phyloP scores from a whole-genome alignment of 2,329 filamentous ascomycete genomes.

The Stemphylium beticola region DNA sequence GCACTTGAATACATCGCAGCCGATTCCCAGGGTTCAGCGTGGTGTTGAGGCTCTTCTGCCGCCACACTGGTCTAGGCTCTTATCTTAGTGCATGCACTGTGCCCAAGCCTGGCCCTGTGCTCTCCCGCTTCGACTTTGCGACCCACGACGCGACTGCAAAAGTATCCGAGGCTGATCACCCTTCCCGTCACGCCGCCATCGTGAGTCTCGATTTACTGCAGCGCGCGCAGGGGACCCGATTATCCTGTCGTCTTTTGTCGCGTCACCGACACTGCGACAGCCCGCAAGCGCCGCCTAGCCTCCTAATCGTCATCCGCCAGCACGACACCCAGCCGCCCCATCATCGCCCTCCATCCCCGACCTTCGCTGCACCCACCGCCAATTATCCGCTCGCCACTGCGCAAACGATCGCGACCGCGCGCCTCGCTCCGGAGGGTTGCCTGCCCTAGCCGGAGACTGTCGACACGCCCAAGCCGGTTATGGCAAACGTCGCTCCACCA shows the following conservation, averaged over 20 bases:
- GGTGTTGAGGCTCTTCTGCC: conserved; percentile 16
- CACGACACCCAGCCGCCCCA: conserved; percentile 20
- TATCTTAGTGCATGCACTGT: conserved; percentile 25
- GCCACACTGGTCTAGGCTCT: conserved; percentile 18
- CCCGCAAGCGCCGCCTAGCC: conserved; percentile 17
- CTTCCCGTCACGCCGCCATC: conserved; percentile 19
- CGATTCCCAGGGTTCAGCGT: conserved; percentile 12
- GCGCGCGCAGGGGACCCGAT: conserved; percentile 7
- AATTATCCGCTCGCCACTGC: conserved; percentile 21
- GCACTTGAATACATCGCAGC: background rate
- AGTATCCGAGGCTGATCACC: conserved; percentile 27
- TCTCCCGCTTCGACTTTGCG: conserved; percentile 19
- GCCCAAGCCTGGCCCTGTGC: conserved; percentile 16
- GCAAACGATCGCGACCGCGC: conserved; percentile 34
- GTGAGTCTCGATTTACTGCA: conserved; percentile 5
- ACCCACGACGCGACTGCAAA: conserved; percentile 28
- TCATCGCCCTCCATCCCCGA: conserved; percentile 16
- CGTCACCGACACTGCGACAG: conserved; percentile 13
- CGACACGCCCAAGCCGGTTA: conserved; percentile 10
- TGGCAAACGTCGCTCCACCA: conserved; percentile 42
- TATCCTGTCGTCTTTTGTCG: background rate
- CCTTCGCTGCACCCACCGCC: conserved; percentile 22
- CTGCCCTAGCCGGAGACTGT: conserved; percentile 38
- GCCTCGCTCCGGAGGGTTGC: conserved; percentile 34
- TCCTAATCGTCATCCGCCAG: conserved; percentile 26